Evolutionary conservation across 1,284 basidiomycete genomes (phyloP).

Genomic region (Prillingera fragicola): DNA sequence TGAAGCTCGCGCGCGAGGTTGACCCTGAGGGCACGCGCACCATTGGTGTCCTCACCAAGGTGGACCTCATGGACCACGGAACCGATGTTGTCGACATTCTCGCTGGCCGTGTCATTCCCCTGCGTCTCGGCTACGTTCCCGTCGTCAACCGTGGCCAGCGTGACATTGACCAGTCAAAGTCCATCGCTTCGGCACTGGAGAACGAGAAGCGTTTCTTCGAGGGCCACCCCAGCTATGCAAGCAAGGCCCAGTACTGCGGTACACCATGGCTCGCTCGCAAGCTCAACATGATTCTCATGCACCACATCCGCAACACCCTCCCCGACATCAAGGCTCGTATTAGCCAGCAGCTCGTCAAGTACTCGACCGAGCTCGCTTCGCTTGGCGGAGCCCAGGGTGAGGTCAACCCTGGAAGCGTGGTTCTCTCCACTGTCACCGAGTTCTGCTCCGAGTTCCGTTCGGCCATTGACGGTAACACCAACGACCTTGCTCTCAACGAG

Average conservation of each 20-base stretch:
- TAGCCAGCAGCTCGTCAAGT: slow-evolving; percentile 77
- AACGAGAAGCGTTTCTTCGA: slow-evolving; percentile 90
- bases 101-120: slow-evolving; percentile 87
- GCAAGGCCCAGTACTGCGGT: slow-evolving; percentile 92
- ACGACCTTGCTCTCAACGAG: slow-evolving; percentile 89
- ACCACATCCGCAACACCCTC: slow-evolving; percentile 91
- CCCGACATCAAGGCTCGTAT: slow-evolving; percentile 97
- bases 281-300: slow-evolving; percentile 97
- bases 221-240: slow-evolving; percentile 83
- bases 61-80: slow-evolving; percentile 95
- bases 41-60: slow-evolving; percentile 96
- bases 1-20: slow-evolving; percentile 93
- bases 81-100: slow-evolving; percentile 98
- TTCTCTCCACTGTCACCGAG: slow-evolving; percentile 93
- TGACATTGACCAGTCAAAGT: slow-evolving; percentile 84
- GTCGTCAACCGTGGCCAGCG: slow-evolving; percentile 96
- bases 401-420: slow-evolving; percentile 74
- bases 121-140: slow-evolving; percentile 92
- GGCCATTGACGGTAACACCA: slow-evolving; percentile 93
- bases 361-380: slow-evolving; percentile 71
- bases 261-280: slow-evolving; percentile 96
- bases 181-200: slow-evolving; percentile 79
- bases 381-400: slow-evolving; percentile 85
- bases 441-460: slow-evolving; percentile 95
- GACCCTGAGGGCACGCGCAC: slow-evolving; percentile 93